phyloP scores from a whole-genome alignment of 768 basidiomycete species.

The Podaxis pistillaris region DNA sequence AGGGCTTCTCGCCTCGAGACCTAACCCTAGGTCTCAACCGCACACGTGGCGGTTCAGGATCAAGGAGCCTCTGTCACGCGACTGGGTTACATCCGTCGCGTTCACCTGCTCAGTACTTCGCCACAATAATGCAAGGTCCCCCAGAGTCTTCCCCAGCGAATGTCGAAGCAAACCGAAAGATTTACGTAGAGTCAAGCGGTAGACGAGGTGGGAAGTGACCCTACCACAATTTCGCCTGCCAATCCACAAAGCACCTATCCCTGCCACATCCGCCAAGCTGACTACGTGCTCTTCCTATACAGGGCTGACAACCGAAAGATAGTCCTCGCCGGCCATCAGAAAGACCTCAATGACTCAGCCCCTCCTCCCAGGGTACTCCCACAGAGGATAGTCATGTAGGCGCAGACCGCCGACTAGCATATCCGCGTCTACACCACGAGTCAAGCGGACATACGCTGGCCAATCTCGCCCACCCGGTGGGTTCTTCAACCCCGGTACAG shows the following conservation, averaged over 20 bases:
- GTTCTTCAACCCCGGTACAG: constrained; percentile 22
- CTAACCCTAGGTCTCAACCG: no score
- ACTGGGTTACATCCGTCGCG: constrained; percentile 12
- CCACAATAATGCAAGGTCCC: constrained; percentile 19
- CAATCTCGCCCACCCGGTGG: constrained; percentile 64
- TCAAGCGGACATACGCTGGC: constrained; percentile 70
- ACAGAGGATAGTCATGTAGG: constrained; percentile 11
- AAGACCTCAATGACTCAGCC: constrained; percentile 35
- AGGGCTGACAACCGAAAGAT: constrained; percentile 46
- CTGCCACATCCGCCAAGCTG: constrained; percentile 30
- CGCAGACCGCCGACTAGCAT: constrained; percentile 22
- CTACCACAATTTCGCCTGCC: constrained; percentile 27
- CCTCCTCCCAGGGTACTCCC: constrained; percentile 21
- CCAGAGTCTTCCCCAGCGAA: constrained; percentile 17
- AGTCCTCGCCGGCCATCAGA: constrained; percentile 25
- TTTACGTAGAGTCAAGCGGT: neutral
- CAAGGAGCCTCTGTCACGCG: constrained; percentile 32
- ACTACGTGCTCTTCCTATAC: constrained; percentile 74
- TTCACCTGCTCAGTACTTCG: constrained; percentile 1
- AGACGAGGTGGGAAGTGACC: neutral
- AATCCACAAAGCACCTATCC: constrained; percentile 18
- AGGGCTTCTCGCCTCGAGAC: no score
- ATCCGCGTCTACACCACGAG: constrained; percentile 28
- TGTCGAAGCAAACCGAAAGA: neutral
- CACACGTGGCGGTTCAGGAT: no score